Evolutionary conservation across 164 flowering plant genomes (phyloP).

Genomic region (Liquidambar formosana): DNA sequence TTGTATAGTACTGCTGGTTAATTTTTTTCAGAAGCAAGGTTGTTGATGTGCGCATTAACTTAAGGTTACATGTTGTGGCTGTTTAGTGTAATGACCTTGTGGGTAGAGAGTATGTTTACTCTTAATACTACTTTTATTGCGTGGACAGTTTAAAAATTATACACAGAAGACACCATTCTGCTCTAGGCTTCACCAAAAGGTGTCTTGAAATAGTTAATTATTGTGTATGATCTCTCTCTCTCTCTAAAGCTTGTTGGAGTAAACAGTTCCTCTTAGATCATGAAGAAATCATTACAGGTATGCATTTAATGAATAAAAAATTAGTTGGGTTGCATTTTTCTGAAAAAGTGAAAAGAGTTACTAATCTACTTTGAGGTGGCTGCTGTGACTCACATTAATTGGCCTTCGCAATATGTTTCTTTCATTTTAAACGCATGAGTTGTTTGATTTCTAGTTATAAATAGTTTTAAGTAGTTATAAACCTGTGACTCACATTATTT

Average conservation of each 20-base stretch:
- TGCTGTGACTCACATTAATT: too few species aligned
- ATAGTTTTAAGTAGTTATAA: too few species aligned
- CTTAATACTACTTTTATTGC: neutral
- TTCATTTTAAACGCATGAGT: too few species aligned
- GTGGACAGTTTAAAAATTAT: neutral
- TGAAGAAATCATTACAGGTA: too few species aligned
- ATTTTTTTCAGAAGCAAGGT: constrained; percentile 8
- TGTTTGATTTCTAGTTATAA: too few species aligned
- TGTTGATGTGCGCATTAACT: neutral
- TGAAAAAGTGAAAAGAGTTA: neutral
- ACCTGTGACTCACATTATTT: too few species aligned
- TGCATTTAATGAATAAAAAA: too few species aligned
- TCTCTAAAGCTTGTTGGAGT: neutral
- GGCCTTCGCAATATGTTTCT: too few species aligned
- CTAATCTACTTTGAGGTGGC: neutral
- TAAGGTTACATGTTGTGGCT: neutral
- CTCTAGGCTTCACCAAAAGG: neutral
- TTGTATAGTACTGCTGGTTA: constrained; percentile 4
- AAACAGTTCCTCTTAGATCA: neutral
- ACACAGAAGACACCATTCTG: neutral
- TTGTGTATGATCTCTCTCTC: neutral
- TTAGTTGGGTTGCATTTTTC: too few species aligned
- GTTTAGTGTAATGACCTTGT: constrained; percentile 11
- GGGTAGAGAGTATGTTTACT: constrained; percentile 16
- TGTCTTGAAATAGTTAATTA: neutral